Percentiles rank a stretch among this genome's conserved stretches.
Conservation (phyloP, 139 green algal genomes). For the Coelastrella sp. region DNA sequence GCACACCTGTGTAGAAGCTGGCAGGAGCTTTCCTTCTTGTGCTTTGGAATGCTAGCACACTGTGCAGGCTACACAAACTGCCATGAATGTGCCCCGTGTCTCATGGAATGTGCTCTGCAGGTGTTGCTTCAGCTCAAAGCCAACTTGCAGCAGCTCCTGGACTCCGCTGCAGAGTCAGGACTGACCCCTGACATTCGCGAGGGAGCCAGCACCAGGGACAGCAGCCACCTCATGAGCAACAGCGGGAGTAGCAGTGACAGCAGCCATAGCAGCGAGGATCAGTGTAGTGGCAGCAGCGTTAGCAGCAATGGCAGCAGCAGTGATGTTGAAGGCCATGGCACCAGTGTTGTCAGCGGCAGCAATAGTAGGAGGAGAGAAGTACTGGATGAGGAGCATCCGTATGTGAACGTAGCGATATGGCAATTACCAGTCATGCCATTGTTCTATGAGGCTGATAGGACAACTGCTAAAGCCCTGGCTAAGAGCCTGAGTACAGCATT, state of each 20-base stretch:
- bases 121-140: conserved; percentile 6
- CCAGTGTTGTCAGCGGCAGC: background rate
- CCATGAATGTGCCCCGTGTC: background rate
- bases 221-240: background rate
- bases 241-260: conserved; percentile 1
- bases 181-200: no score
- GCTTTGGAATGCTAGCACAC: no score
- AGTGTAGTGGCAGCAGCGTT: background rate
- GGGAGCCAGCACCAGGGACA: no score
- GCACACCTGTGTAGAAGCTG: no score
- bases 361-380: conserved; percentile 37
- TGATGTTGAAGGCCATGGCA: background rate
- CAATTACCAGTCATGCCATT: conserved; percentile 60
- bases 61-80: background rate
- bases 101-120: background rate
- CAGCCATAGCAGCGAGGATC: background rate
- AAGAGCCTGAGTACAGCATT: conserved; percentile 23
- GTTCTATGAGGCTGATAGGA: conserved; percentile 59
- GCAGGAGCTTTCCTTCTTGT: no score
- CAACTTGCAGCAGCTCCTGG: conserved; percentile 22
- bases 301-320: background rate
- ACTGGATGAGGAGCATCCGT: conserved; percentile 42
- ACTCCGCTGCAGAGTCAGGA: background rate
- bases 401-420: conserved; percentile 51
- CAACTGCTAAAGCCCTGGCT: conserved; percentile 64